A percentile compares a stretch with the other conserved stretches of the same genome.
phyloP scores from a whole-genome alignment of 208 protist genomes.

The Trypanosoma melophagium region DNA sequence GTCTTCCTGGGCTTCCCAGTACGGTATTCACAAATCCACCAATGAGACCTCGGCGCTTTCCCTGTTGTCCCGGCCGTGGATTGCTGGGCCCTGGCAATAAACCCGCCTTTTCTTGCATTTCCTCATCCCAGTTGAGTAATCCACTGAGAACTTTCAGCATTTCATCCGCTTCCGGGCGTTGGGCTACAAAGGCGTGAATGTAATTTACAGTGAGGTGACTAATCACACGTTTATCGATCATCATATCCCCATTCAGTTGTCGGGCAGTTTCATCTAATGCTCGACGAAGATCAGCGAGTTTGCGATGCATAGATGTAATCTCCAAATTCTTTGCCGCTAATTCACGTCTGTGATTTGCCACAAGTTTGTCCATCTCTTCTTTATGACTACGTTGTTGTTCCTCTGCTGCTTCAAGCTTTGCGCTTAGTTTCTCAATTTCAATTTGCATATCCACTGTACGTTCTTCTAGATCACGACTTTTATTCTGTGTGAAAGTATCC shows the following conservation, averaged over 20 bases:
- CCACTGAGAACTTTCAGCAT: constrained; percentile 79
- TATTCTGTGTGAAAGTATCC: constrained; percentile 37
- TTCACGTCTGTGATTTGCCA: constrained; percentile 22
- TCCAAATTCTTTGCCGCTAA: constrained; percentile 62
- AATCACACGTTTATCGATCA: constrained; percentile 82
- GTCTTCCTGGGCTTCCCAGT: constrained; percentile 30
- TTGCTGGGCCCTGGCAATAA: constrained; percentile 75
- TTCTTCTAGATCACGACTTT: constrained; percentile 37
- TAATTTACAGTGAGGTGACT: constrained; percentile 84
- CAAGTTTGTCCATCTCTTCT: constrained; percentile 20
- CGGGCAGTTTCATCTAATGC: constrained; percentile 58
- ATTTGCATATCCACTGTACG: constrained; percentile 37
- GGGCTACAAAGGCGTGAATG: constrained; percentile 67
- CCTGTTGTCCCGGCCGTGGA: constrained; percentile 36
- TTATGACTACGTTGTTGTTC: constrained; percentile 32
- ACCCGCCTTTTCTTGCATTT: constrained; percentile 70
- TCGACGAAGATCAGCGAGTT: constrained; percentile 69
- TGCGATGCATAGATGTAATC: constrained; percentile 66
- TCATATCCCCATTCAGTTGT: constrained; percentile 57
- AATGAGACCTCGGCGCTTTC: constrained; percentile 16
- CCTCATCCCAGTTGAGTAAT: constrained; percentile 78
- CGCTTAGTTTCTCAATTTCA: constrained; percentile 50
- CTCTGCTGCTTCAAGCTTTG: constrained; percentile 27
- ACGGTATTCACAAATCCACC: constrained; percentile 26
- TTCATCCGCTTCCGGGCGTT: constrained; percentile 53